phyloP scores from a whole-genome alignment of 2,329 filamentous ascomycete genomes.

The Exophiala spinifera region DNA sequence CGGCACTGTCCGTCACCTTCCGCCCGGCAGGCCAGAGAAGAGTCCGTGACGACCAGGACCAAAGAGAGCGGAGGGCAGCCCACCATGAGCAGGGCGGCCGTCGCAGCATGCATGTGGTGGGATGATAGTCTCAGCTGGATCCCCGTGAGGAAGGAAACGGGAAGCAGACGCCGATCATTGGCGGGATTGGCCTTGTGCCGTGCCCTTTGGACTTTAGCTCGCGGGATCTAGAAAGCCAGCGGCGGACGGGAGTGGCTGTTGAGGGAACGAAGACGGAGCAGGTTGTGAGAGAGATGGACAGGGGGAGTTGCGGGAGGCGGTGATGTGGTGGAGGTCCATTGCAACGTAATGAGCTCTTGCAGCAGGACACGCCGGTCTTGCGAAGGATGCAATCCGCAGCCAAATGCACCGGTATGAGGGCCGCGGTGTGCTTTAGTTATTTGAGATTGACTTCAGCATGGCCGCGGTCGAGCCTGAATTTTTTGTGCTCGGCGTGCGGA shows the following conservation, averaged over 20 bases:
- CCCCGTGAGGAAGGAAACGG: slow-evolving; percentile 20
- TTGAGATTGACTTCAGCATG: not conserved
- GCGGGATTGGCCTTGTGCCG: slow-evolving; percentile 20
- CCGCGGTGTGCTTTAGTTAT: not conserved
- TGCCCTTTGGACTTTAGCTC: slow-evolving; percentile 24
- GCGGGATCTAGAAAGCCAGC: slow-evolving; percentile 30
- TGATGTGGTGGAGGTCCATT: slow-evolving; percentile 6
- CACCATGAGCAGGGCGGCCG: slow-evolving; percentile 19
- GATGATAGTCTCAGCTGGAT: slow-evolving; percentile 22
- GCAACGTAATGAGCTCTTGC: not conserved
- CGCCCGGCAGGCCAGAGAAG: slow-evolving; percentile 22
- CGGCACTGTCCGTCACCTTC: slow-evolving; percentile 28
- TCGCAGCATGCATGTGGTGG: slow-evolving; percentile 14
- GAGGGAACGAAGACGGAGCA: slow-evolving; percentile 22
- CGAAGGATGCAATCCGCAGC: not conserved
- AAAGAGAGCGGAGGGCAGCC: slow-evolving; percentile 23
- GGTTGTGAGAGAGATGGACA: slow-evolving; percentile 20
- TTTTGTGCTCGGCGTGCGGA: slow-evolving; percentile 1
- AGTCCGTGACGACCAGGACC: slow-evolving; percentile 7
- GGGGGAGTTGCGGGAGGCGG: slow-evolving; percentile 15
- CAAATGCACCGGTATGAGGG: not conserved
- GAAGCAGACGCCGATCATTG: slow-evolving; percentile 21
- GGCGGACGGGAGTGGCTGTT: slow-evolving; percentile 28
- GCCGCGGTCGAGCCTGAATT: slow-evolving; percentile 1
- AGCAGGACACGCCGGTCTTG: not conserved